Evolutionary conservation across 768 basidiomycete species (phyloP).

Genomic region (Amanita inopinata): DNA sequence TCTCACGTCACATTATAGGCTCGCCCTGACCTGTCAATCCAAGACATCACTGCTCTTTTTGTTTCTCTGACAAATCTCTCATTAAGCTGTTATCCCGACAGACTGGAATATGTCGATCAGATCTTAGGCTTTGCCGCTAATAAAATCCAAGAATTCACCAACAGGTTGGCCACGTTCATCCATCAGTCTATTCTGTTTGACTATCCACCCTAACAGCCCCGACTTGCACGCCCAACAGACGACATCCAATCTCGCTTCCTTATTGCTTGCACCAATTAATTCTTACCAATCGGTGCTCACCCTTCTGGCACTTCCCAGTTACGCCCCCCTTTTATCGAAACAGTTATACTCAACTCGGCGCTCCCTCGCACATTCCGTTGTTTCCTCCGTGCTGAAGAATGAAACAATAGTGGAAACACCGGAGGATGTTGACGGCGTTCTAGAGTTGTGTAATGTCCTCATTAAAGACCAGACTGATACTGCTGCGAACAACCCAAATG

Average conservation of each 20-base stretch:
- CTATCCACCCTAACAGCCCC: conserved; percentile 36
- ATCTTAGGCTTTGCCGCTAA: conserved; percentile 81
- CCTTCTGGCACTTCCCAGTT: conserved; percentile 90
- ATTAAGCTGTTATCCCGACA: conserved; percentile 93
- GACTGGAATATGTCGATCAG: conserved; percentile 95
- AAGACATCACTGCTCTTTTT: conserved; percentile 92
- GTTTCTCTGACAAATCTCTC: conserved; percentile 94
- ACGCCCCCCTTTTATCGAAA: conserved; percentile 68
- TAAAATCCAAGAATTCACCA: conserved; percentile 77
- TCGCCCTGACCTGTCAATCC: conserved; percentile 93
- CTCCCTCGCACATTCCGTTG: conserved; percentile 89
- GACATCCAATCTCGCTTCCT: conserved; percentile 78
- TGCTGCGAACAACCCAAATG: conserved; percentile 12
- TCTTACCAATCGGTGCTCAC: conserved; percentile 95
- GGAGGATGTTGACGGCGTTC: conserved; percentile 89
- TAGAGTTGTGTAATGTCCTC: conserved; percentile 87
- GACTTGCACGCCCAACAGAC: conserved; percentile 87
- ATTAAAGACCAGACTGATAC: conserved; percentile 77
- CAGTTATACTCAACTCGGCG: conserved; percentile 89
- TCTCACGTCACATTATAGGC: conserved; percentile 41
- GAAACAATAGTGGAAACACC: conserved; percentile 91
- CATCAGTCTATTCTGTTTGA: not conserved
- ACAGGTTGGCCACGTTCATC: conserved; percentile 45
- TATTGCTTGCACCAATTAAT: conserved; percentile 91
- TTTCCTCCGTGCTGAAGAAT: conserved; percentile 92